Base-by-base conservation (phyloP, 2,329 filamentous ascomycete species). In the Talaromyces amestolkiae region DNA sequence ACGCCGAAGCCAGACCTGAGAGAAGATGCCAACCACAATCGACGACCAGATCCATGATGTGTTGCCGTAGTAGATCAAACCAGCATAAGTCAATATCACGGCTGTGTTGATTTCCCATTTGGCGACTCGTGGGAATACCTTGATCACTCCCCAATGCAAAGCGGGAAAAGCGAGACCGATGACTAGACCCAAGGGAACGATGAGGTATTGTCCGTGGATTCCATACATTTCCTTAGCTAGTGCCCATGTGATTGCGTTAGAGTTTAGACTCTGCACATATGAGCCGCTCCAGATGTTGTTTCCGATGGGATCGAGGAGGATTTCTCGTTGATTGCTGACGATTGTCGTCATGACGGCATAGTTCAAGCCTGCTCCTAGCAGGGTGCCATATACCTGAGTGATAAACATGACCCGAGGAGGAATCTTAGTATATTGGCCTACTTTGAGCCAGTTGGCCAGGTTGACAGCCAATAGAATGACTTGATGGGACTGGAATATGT, bases 271-370 rank as follows among this genome's bases (percentile, higher is more conserved):
- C 69, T 86, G 84, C 19, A 86, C 74, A 0, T 74, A 79, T 0
- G 83, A 81, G 17, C 85, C 84, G 56, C 82, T 85, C 85, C 85
- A 86, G 5, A 81, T 78, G 17, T 75, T 75, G 69, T 82, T 81
- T 22, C 85, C 84, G 59, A 84, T 75, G 5, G 76, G 74, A 47
- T 80, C 71, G 2, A 72, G 68, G 1, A 86, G 80, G 2, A 86
- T 74, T 0, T 78, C 82, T n/a, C 79, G 79, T 62, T 86, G 82
- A 41, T 74, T 74, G 3, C 70, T 77, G 1, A 86, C 82, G 45
- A 87, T 85, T 13, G 80, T 80, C 19, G 80, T 82, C 85, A 87
- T 86, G 59, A 86, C 78, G 11, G 78, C 82, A 64, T 86, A 86
- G 75, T 84, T 85, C 70, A 86, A 71, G 60, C 82, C 82, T 0